phyloP scores from a whole-genome alignment of 208 protist species.

The Crithidia mellificae region DNA sequence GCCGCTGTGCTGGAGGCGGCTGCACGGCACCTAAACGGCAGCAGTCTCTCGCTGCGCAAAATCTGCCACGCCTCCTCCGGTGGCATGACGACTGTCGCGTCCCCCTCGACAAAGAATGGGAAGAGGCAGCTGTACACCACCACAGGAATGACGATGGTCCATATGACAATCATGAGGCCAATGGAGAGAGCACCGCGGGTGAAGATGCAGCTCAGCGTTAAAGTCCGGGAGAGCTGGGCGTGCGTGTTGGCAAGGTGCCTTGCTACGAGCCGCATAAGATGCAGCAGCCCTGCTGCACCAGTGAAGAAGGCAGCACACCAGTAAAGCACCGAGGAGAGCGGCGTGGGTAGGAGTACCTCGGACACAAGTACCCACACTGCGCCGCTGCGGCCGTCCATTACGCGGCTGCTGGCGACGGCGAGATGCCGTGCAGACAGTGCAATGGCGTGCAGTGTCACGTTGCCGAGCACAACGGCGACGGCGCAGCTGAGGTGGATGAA shows the following conservation, averaged over 20 bases:
- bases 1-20: neutral
- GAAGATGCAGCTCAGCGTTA: conserved; percentile 21
- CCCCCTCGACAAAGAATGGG: conserved; percentile 25
- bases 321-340: conserved; percentile 1
- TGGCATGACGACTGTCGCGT: conserved; percentile 18
- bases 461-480: conserved; percentile 14
- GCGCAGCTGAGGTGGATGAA: conserved; percentile 7
- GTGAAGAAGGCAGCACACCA: conserved; percentile 4
- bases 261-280: conserved; percentile 3
- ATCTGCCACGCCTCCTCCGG: conserved; percentile 18
- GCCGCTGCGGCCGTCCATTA: neutral
- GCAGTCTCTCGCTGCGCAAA: conserved; percentile 20
- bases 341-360: neutral
- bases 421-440: neutral
- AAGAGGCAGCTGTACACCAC: conserved; percentile 26
- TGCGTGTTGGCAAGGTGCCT: neutral
- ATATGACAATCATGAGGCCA: conserved; percentile 9
- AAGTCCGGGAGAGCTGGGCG: conserved; percentile 7
- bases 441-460: conserved; percentile 9
- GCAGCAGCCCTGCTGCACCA: neutral
- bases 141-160: conserved; percentile 15
- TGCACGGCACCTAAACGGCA: conserved; percentile 15
- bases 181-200: conserved; percentile 11
- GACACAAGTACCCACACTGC: neutral
- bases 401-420: neutral